phyloP scores from a whole-genome alignment of 1,284 basidiomycete species.

The Athelia psychrophila region DNA sequence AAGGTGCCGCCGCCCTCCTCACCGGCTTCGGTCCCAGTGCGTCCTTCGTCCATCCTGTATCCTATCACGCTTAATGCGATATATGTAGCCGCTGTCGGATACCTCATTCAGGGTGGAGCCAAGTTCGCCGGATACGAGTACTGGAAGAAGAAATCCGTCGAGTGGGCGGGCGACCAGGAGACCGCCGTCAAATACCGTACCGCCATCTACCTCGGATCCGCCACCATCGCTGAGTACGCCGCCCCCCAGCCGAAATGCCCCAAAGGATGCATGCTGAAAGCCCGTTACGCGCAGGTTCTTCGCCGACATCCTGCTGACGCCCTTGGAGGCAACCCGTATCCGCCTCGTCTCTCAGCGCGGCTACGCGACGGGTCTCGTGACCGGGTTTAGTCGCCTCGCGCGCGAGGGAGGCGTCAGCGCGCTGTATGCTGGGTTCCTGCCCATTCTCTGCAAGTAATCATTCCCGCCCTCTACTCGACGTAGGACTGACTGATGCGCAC shows the following conservation, averaged over 20 bases:
- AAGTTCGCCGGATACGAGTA: constrained; percentile 85
- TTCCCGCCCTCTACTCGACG: not conserved
- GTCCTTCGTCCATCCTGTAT: not conserved
- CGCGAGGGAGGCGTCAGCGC: constrained; percentile 78
- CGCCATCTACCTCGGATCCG: constrained; percentile 87
- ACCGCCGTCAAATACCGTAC: constrained; percentile 79
- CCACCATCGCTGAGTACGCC: constrained; percentile 77
- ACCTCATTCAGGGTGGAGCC: constrained; percentile 75
- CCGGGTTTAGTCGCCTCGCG: constrained; percentile 78
- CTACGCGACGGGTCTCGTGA: constrained; percentile 78
- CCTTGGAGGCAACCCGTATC: constrained; percentile 85
- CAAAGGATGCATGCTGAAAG: too few species aligned
- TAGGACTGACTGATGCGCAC: too few species aligned
- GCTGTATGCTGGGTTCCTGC: constrained; percentile 86
- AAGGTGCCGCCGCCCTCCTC: constrained; percentile 65
- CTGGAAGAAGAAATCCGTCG: constrained; percentile 80
- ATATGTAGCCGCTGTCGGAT: constrained; percentile 66
- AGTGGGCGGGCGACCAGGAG: constrained; percentile 72
- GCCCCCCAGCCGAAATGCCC: too few species aligned
- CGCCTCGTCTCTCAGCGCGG: constrained; percentile 80
- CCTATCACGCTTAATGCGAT: too few species aligned
- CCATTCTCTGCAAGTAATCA: constrained; percentile 84
- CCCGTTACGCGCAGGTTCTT: constrained; percentile 62
- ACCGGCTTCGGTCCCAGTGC: constrained; percentile 81
- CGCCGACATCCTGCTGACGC: constrained; percentile 88